Evolutionary conservation across 805 yeast species (phyloP).

Genomic region (Yarrowia sp.): DNA sequence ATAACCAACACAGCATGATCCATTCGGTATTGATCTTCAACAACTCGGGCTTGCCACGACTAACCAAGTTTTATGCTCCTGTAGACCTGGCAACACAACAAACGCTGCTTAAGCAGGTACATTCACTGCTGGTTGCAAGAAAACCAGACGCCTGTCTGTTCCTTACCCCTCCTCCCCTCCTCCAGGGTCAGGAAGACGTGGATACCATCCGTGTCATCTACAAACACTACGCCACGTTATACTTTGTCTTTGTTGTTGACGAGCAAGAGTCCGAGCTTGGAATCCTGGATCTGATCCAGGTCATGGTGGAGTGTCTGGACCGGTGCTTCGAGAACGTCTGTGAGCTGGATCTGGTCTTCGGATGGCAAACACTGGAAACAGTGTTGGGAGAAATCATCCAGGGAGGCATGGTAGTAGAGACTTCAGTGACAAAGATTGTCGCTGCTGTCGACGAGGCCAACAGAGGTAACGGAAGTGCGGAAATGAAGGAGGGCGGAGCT

Average conservation of each 20-base stretch:
- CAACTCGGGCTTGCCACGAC: conserved; percentile 83
- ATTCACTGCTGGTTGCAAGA: conserved; percentile 68
- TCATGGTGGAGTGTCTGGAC: conserved; percentile 91
- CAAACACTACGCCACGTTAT: conserved; percentile 92
- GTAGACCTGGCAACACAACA: conserved; percentile 82
- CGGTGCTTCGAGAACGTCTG: conserved; percentile 92
- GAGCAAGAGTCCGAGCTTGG: conserved; percentile 95
- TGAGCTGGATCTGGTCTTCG: conserved; percentile 94
- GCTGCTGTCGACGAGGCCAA: conserved; percentile 47
- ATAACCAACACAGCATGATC: conserved; percentile 51
- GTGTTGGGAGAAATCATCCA: conserved; percentile 84
- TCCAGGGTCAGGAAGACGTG: conserved; percentile 47
- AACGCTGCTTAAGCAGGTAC: conserved; percentile 73
- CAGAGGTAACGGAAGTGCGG: conserved; percentile 30
- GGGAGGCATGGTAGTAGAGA: conserved; percentile 97
- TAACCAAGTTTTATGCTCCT: conserved; percentile 88
- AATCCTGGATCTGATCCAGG: conserved; percentile 88
- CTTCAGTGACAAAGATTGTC: conserved; percentile 77
- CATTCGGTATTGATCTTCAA: conserved; percentile 85
- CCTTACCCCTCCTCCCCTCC: conserved; percentile 79
- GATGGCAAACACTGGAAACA: conserved; percentile 94
- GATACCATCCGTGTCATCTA: conserved; percentile 82
- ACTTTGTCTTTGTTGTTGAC: conserved; percentile 92
- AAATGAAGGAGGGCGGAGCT: conserved; percentile 28
- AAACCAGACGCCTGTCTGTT: conserved; percentile 80